phyloP scores from a whole-genome alignment of 2,329 filamentous ascomycete species.

The Trichoderma hamatum region DNA sequence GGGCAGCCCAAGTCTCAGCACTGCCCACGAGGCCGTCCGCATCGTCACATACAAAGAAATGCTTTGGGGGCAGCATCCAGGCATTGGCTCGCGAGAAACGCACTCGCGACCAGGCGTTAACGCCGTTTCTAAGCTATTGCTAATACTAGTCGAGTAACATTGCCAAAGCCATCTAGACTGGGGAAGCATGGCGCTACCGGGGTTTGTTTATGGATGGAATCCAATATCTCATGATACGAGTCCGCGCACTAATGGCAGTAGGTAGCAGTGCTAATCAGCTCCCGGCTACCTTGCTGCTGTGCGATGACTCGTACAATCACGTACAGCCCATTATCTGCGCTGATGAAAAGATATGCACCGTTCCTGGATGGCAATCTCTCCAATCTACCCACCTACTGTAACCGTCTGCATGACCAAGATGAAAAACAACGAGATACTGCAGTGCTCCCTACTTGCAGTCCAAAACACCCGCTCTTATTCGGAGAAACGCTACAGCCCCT shows the following conservation, averaged over 20 bases:
- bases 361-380: not conserved
- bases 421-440: not conserved
- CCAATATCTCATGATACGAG: conserved; percentile 15
- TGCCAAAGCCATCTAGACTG: not conserved
- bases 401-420: not conserved
- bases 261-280: not conserved
- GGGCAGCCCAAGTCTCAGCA: conserved; percentile 7
- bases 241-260: not conserved
- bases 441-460: not conserved
- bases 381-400: not conserved
- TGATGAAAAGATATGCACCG: not conserved
- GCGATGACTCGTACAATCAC: not conserved
- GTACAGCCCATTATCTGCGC: not conserved
- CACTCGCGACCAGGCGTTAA: not conserved
- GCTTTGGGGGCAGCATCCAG: not conserved
- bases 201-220: not conserved
- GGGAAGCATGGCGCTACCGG: not conserved
- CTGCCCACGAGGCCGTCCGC: conserved; percentile 7
- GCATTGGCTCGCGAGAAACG: not conserved
- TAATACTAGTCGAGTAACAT: not conserved
- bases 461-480: not conserved
- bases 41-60: not conserved
- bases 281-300: not conserved
- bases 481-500: not conserved
- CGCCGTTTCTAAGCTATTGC: not conserved